Percentiles rank a stretch among this genome's conserved stretches.
Evolutionary conservation across 2,329 filamentous ascomycete species (phyloP).

Genomic region (Cadophora sp.): DNA sequence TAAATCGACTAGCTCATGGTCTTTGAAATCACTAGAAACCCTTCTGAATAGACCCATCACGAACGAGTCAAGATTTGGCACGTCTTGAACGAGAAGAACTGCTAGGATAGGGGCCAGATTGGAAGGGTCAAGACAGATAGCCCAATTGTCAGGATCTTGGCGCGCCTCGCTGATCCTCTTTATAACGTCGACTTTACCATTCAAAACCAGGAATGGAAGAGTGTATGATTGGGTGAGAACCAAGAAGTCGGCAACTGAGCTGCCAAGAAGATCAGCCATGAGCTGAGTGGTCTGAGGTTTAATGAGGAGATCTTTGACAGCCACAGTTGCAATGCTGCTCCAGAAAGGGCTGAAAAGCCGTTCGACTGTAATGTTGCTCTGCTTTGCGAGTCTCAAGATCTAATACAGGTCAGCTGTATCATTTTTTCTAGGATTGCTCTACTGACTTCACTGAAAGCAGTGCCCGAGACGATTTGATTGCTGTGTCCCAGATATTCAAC

Average conservation of each 20-base stretch:
- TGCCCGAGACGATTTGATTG: constrained; percentile 79
- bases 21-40: constrained; percentile 73
- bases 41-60: constrained; percentile 72
- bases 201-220: constrained; percentile 84
- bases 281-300: constrained; percentile 83
- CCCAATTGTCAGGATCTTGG: constrained; percentile 68
- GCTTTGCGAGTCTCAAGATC: constrained; percentile 74
- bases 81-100: constrained; percentile 63
- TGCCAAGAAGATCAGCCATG: constrained; percentile 81
- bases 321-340: constrained; percentile 81
- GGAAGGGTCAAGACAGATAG: constrained; percentile 58
- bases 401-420: constrained; percentile 40
- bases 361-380: constrained; percentile 64
- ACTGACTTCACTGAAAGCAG: constrained; percentile 83
- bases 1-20: constrained; percentile 69
- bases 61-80: constrained; percentile 64
- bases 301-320: constrained; percentile 80
- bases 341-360: constrained; percentile 87
- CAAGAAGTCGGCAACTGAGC: constrained; percentile 77
- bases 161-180: constrained; percentile 81
- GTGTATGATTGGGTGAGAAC: constrained; percentile 80
- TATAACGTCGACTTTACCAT: constrained; percentile 78
- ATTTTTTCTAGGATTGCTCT: background rate
- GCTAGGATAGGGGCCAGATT: constrained; percentile 66
- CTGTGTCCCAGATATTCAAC: constrained; percentile 86